Evolutionary conservation across 164 flowering plant species (phyloP).

Genomic region (Liquidambar formosana): DNA sequence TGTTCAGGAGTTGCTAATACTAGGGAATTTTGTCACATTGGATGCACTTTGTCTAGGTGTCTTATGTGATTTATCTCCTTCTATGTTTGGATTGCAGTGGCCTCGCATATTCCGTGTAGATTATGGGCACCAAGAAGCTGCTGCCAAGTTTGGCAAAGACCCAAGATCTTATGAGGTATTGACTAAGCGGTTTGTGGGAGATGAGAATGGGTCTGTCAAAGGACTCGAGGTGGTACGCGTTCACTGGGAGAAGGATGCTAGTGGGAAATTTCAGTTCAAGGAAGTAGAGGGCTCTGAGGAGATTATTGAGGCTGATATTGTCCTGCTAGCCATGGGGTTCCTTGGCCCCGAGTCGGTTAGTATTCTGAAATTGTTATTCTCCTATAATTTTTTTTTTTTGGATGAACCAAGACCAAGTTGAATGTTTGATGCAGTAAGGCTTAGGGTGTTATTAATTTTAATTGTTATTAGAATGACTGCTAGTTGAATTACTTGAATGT

Average conservation of each 20-base stretch:
- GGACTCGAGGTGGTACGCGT: constrained; percentile 86
- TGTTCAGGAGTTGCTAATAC: no score
- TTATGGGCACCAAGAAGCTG: constrained; percentile 97
- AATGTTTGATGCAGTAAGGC: no score
- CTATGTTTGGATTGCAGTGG: constrained; percentile 59
- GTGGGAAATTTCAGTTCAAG: constrained; percentile 78
- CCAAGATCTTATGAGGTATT: constrained; percentile 91
- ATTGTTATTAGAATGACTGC: no score
- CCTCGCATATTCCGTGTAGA: constrained; percentile 97
- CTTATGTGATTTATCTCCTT: neutral
- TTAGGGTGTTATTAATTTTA: no score
- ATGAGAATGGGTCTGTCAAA: constrained; percentile 78
- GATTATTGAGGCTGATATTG: constrained; percentile 85
- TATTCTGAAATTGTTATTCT: constrained; percentile 7
- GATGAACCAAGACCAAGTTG: neutral
- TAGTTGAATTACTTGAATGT: no score
- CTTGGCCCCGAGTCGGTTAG: constrained; percentile 96
- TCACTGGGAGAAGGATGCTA: constrained; percentile 89
- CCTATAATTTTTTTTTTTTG: neutral
- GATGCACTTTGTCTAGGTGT: neutral
- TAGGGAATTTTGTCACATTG: neutral
- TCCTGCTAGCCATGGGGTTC: constrained; percentile 97
- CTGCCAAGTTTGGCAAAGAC: constrained; percentile 90
- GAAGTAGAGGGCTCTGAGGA: constrained; percentile 89
- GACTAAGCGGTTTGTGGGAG: constrained; percentile 88